Conservation (phyloP, 2,329 filamentous ascomycete species). For the Fusarium sp. region DNA sequence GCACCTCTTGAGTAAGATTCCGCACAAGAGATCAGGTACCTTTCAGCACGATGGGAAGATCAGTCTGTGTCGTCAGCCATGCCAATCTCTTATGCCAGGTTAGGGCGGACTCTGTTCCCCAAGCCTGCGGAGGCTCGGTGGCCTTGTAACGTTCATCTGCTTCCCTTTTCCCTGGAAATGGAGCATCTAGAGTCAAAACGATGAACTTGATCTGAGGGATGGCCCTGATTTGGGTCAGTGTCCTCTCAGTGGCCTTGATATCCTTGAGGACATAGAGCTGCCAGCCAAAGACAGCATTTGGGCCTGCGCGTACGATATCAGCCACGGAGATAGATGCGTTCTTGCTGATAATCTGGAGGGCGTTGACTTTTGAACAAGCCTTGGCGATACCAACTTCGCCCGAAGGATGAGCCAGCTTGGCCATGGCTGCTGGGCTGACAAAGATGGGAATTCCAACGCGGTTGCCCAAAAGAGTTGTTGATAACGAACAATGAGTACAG, state of each 20-base stretch:
- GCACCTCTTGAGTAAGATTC: not conserved
- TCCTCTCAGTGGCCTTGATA: constrained; percentile 54
- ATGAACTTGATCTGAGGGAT: constrained; percentile 74
- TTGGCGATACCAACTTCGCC: constrained; percentile 69
- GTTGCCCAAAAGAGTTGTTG: constrained; percentile 72
- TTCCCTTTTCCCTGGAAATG: constrained; percentile 67
- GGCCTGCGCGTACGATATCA: constrained; percentile 58
- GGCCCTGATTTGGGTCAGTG: constrained; percentile 68
- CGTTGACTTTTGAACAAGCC: constrained; percentile 63
- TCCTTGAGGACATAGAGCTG: constrained; percentile 72
- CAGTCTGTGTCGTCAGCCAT: constrained; percentile 57
- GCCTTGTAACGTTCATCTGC: constrained; percentile 59
- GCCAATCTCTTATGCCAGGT: constrained; percentile 71
- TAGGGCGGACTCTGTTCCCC: constrained; percentile 64
- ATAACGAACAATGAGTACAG: constrained; percentile 76
- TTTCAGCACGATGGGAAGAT: constrained; percentile 63
- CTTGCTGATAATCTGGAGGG: constrained; percentile 73
- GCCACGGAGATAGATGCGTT: constrained; percentile 69
- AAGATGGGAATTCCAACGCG: constrained; percentile 67
- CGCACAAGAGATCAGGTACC: not conserved
- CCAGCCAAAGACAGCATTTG: constrained; percentile 64
- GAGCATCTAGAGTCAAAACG: constrained; percentile 70
- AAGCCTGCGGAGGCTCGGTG: constrained; percentile 65
- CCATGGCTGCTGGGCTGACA: constrained; percentile 72
- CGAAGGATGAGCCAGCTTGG: constrained; percentile 69